phyloP scores from a whole-genome alignment of 2,329 filamentous ascomycete species.

The Diaporthe ampelina region DNA sequence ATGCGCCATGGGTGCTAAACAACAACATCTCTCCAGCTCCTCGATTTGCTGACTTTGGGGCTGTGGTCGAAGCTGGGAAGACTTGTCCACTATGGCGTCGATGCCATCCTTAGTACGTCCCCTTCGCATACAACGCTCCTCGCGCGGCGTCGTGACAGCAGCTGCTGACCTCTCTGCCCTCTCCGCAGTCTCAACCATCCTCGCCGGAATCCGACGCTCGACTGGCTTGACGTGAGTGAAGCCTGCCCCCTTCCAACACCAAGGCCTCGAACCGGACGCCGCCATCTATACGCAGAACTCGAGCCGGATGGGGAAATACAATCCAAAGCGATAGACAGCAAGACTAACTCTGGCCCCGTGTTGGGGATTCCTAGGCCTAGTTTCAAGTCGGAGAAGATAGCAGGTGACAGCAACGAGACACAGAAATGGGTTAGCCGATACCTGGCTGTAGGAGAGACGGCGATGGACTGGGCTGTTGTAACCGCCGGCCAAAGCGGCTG shows the following conservation, averaged over 20 bases:
- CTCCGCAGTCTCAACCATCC: conserved; percentile 87
- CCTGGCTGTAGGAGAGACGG: conserved; percentile 94
- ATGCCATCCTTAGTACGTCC: conserved; percentile 88
- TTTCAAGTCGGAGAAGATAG: conserved; percentile 87
- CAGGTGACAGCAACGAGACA: conserved; percentile 82
- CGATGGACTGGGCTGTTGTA: conserved; percentile 97
- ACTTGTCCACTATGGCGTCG: conserved; percentile 94
- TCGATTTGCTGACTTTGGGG: conserved; percentile 78
- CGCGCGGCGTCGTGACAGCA: background rate
- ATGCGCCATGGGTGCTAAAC: conserved; percentile 56
- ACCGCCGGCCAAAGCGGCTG: conserved; percentile 89
- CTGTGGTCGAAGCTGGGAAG: conserved; percentile 87
- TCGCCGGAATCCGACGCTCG: conserved; percentile 96
- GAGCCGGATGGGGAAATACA: background rate
- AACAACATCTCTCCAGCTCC: conserved; percentile 61
- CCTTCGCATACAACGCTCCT: background rate
- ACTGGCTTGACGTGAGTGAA: conserved; percentile 94
- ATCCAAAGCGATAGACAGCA: background rate
- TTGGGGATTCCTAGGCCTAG: conserved; percentile 72
- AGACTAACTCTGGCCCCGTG: conserved; percentile 59
- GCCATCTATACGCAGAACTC: background rate
- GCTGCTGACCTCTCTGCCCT: background rate
- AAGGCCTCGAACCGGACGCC: conserved; percentile 6
- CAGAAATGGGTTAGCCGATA: conserved; percentile 94
- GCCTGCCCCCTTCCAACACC: background rate